phyloP scores from a whole-genome alignment of 768 basidiomycete species.

The Xanthoconium stramineum region DNA sequence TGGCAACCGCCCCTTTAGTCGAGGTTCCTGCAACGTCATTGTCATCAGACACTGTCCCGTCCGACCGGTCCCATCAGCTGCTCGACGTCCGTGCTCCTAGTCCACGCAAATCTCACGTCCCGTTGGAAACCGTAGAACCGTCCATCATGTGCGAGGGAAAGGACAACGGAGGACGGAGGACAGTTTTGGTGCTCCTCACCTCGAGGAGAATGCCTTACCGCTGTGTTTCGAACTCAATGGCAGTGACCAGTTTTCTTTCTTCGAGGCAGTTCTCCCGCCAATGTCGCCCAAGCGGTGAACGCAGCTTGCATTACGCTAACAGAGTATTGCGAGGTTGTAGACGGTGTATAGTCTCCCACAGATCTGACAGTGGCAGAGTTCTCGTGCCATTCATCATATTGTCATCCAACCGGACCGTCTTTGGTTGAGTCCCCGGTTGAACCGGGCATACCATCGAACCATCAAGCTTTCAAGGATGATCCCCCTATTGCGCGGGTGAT shows the following conservation, averaged over 20 bases:
- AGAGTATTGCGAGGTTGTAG: too few species aligned
- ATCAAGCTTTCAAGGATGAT: too few species aligned
- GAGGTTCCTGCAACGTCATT: not conserved
- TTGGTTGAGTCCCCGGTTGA: not conserved
- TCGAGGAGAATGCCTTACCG: not conserved
- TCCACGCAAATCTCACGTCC: not conserved
- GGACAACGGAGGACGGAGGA: not conserved
- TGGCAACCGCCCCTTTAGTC: not conserved
- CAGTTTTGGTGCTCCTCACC: not conserved
- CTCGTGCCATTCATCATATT: not conserved
- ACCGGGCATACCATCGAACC: too few species aligned
- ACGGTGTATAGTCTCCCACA: not conserved
- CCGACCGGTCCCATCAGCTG: not conserved
- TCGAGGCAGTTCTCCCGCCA: not conserved
- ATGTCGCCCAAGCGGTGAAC: not conserved
- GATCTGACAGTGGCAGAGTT: not conserved
- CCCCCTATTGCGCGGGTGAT: not conserved
- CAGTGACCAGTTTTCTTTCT: constrained; percentile 49
- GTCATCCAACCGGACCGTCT: not conserved
- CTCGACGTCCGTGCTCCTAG: not conserved
- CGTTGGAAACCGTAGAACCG: not conserved
- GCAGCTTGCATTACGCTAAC: not conserved
- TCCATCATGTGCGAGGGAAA: not conserved
- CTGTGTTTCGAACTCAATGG: constrained; percentile 31
- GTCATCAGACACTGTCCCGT: not conserved